Evolutionary conservation across 106 monocot genomes (phyloP).

Genomic region (Vanilla planifolia): DNA sequence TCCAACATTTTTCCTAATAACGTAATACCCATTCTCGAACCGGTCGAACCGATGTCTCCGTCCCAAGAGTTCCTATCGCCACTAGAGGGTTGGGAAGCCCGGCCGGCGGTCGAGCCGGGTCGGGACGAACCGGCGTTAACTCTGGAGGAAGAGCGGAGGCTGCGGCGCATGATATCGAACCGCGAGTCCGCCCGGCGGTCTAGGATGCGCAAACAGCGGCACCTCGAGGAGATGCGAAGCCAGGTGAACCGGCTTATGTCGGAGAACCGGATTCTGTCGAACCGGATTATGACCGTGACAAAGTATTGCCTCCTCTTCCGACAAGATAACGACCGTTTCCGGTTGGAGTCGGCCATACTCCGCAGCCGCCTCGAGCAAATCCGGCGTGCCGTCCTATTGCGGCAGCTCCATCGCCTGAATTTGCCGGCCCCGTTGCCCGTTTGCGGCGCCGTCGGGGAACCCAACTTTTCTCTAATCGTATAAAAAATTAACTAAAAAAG

Average conservation of each 20-base stretch:
- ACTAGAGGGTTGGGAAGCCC: constrained; percentile 4
- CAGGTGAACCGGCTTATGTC: constrained; percentile 8
- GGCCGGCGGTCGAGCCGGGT: neutral
- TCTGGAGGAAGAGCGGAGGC: constrained; percentile 23
- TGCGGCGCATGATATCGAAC: constrained; percentile 58
- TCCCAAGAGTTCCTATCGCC: neutral
- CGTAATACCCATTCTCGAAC: neutral
- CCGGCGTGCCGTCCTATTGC: neutral
- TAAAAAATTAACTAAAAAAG: constrained; percentile 1
- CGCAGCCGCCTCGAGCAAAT: constrained; percentile 11
- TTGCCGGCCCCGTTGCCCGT: constrained; percentile 4
- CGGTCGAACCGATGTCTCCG: neutral
- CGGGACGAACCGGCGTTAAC: constrained; percentile 3
- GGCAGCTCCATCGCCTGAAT: constrained; percentile 12
- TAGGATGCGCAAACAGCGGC: constrained; percentile 52
- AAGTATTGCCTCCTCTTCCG: constrained; percentile 6
- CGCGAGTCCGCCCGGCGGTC: constrained; percentile 62
- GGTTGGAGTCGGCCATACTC: constrained; percentile 7
- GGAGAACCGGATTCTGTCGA: constrained; percentile 18
- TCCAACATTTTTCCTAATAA: neutral
- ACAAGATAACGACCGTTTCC: constrained; percentile 21
- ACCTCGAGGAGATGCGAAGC: constrained; percentile 25
- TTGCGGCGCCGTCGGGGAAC: constrained; percentile 8
- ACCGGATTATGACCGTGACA: constrained; percentile 7
- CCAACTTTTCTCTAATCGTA: constrained; percentile 8